These are phyloP conservation scores for Cutaneotrichosporon cyanovorans DNA, from an alignment of 1,284 basidiomycete genomes.

Conservation along the genomic window DNA sequence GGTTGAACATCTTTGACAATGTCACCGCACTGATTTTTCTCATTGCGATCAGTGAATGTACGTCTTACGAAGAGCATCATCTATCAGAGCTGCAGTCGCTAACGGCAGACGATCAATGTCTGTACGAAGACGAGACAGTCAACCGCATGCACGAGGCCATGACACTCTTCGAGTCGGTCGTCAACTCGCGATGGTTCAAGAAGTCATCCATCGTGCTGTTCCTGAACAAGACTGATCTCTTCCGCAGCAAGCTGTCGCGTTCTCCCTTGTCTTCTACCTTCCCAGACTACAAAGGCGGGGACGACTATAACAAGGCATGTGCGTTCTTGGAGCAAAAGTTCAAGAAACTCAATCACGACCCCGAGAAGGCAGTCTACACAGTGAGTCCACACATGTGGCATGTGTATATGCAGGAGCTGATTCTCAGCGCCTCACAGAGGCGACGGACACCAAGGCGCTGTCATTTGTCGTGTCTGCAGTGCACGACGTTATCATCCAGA, in stretches of 20 bases:
- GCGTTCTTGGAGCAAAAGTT: slow-evolving; percentile 80
- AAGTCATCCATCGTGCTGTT: slow-evolving; percentile 52
- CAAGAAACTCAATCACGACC: slow-evolving; percentile 76
- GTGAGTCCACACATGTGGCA: too few relatives aligned
- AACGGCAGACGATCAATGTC: slow-evolving; percentile 46
- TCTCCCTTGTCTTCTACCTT: slow-evolving; percentile 85
- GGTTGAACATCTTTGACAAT: slow-evolving; percentile 95
- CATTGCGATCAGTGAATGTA: slow-evolving; percentile 89
- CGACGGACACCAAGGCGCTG: slow-evolving; percentile 51
- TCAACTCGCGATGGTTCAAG: slow-evolving; percentile 64
- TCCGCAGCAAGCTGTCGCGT: slow-evolving; percentile 87
- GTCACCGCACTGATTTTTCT: slow-evolving; percentile 63
- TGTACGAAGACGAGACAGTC: slow-evolving; percentile 88
- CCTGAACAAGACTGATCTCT: slow-evolving; percentile 94
- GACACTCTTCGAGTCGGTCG: slow-evolving; percentile 92
- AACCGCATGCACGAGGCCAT: slow-evolving; percentile 96
- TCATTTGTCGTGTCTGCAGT: slow-evolving; percentile 45
- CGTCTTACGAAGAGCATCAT: slow-evolving; percentile 50
- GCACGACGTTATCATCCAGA: slow-evolving; percentile 4
- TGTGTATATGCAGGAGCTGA: slow-evolving; percentile 1
- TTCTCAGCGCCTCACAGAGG: slow-evolving; percentile 47
- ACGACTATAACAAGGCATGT: slow-evolving; percentile 81
- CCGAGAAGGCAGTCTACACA: slow-evolving; percentile 50
- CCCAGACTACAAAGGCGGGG: slow-evolving; percentile 69
- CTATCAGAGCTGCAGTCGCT: neutral